Evolutionary conservation across 257 asterid species (phyloP).

Genomic region (Solanum virginianum): DNA sequence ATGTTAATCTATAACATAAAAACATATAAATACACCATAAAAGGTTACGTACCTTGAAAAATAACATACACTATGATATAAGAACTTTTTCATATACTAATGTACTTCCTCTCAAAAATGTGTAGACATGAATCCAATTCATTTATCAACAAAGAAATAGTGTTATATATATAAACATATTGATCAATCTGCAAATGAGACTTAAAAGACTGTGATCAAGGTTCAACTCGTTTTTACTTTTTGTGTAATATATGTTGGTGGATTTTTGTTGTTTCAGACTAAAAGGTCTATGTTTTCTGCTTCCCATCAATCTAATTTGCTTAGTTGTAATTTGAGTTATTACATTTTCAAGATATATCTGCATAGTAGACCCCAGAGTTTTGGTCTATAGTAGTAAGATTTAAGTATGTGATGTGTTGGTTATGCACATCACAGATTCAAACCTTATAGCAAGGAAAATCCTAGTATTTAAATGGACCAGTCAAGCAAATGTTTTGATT

Average conservation of each 20-base stretch:
- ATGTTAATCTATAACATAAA: background rate
- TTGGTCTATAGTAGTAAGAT: background rate
- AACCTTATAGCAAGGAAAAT: background rate
- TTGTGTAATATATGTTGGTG: background rate
- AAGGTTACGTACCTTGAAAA: too few species aligned
- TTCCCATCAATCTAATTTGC: background rate
- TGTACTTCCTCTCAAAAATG: background rate
- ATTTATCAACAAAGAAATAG: background rate
- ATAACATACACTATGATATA: too few species aligned
- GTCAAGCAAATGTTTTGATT: background rate
- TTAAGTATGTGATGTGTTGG: background rate
- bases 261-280: background rate
- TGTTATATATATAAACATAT: background rate
- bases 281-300: background rate
- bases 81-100: background rate
- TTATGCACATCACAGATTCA: background rate
- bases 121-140: background rate
- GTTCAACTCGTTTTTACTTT: conserved; percentile 6
- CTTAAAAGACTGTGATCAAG: background rate
- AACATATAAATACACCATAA: too few species aligned
- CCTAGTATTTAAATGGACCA: background rate
- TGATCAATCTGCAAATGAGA: background rate
- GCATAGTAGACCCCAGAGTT: background rate
- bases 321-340: background rate
- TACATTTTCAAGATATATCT: background rate